Conservation (phyloP, 169 alveolate species). For the Cryptosporidium xiaoi region DNA sequence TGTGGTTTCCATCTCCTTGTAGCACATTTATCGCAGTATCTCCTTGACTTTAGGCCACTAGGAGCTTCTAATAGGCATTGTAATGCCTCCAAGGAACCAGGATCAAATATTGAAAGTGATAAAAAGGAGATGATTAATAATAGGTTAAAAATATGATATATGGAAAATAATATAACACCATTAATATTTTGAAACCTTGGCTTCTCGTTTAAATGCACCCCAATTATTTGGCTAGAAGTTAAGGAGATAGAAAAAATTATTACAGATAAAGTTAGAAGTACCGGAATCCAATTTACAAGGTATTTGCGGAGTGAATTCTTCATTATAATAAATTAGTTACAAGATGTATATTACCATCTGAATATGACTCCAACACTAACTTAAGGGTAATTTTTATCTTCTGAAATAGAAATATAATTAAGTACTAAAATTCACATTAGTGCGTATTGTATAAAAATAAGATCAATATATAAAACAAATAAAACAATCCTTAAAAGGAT, state of each 20-base stretch:
- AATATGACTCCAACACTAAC: too few relatives aligned
- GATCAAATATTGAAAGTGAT: slow-evolving; percentile 51
- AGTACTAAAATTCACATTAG: too few relatives aligned
- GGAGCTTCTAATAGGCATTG: slow-evolving; percentile 15
- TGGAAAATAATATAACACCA: not conserved
- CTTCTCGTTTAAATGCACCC: not conserved
- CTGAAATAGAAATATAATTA: too few relatives aligned
- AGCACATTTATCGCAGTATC: slow-evolving; percentile 64
- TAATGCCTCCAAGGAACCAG: slow-evolving; percentile 43
- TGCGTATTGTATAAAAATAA: too few relatives aligned
- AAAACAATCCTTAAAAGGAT: too few relatives aligned
- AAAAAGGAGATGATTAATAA: slow-evolving; percentile 2
- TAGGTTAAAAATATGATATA: not conserved
- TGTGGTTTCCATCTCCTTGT: slow-evolving; percentile 85
- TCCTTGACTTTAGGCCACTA: not conserved
- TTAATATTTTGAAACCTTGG: not conserved
- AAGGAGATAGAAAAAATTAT: not conserved
- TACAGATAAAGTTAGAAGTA: not conserved
- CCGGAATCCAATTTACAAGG: not conserved
- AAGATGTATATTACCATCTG: too few relatives aligned
- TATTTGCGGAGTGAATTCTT: too few relatives aligned
- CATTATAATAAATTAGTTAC: too few relatives aligned
- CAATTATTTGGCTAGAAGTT: not conserved
- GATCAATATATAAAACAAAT: too few relatives aligned
- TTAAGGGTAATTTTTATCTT: too few relatives aligned